A percentile compares a stretch with the other conserved stretches of the same genome.
Evolutionary conservation across 208 protist genomes (phyloP).

Genomic region (Naegleria lovaniensis): DNA sequence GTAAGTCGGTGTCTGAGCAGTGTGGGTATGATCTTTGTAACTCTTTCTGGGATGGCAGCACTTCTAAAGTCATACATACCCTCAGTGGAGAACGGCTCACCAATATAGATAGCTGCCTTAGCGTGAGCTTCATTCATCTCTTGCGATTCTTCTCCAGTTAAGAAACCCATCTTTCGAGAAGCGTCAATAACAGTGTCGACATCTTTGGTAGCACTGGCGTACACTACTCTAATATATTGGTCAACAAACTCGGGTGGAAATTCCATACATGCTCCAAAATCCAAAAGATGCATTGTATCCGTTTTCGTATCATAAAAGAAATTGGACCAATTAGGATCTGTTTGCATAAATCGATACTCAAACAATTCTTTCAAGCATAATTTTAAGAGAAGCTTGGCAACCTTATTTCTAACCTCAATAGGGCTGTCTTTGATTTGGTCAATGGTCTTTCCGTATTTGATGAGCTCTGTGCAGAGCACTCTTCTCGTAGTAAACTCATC

Average conservation of each 20-base stretch:
- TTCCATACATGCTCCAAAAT: constrained; percentile 85
- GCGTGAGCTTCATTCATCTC: constrained; percentile 82
- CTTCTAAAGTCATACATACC: constrained; percentile 72
- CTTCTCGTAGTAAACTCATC: constrained; percentile 30
- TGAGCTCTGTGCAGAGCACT: constrained; percentile 49
- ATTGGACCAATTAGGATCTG: constrained; percentile 92
- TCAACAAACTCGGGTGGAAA: constrained; percentile 71
- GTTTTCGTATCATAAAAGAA: constrained; percentile 79
- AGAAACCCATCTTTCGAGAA: constrained; percentile 81
- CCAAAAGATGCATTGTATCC: constrained; percentile 62
- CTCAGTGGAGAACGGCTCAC: constrained; percentile 70
- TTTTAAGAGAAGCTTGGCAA: constrained; percentile 69
- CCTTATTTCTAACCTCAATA: constrained; percentile 55
- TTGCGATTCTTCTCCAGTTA: constrained; percentile 81
- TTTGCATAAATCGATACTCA: constrained; percentile 90
- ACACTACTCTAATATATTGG: constrained; percentile 82
- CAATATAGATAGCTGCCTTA: constrained; percentile 70
- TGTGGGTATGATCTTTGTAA: constrained; percentile 70
- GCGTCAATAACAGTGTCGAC: constrained; percentile 66
- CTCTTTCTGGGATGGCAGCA: constrained; percentile 67
- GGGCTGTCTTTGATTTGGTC: constrained; percentile 37
- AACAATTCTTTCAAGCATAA: constrained; percentile 83
- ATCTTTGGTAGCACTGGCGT: constrained; percentile 64
- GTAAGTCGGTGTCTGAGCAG: constrained; percentile 82
- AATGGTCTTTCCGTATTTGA: constrained; percentile 47